phyloP scores from a whole-genome alignment of 2,329 filamentous ascomycete species.

The Trichoderma lentiforme region DNA sequence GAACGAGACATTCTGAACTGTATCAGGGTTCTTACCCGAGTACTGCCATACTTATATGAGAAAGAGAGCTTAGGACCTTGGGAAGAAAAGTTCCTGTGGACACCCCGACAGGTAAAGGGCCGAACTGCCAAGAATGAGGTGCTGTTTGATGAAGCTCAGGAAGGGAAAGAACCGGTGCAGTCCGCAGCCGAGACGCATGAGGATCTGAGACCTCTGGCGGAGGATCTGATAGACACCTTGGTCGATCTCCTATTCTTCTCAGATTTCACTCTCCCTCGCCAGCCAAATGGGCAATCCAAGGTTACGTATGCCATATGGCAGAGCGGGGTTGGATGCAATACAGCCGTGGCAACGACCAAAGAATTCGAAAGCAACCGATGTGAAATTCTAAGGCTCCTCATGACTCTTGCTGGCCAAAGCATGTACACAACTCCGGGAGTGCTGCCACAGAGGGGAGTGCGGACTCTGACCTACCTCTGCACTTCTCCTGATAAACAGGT shows the following conservation, averaged over 20 bases:
- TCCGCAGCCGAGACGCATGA: slow-evolving; percentile 64
- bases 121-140: slow-evolving; percentile 69
- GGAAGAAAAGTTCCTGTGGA: slow-evolving; percentile 96
- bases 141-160: slow-evolving; percentile 74
- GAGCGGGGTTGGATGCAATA: slow-evolving; percentile 94
- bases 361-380: slow-evolving; percentile 91
- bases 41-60: slow-evolving; percentile 91
- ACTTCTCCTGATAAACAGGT: slow-evolving; percentile 87
- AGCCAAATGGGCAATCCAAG: slow-evolving; percentile 69
- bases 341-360: slow-evolving; percentile 79
- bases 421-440: slow-evolving; percentile 85
- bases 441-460: slow-evolving; percentile 78
- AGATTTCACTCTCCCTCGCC: slow-evolving; percentile 78
- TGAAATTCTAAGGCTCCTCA: slow-evolving; percentile 80
- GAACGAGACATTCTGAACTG: slow-evolving; percentile 93
- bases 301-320: slow-evolving; percentile 96
- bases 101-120: slow-evolving; percentile 66
- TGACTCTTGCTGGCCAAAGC: slow-evolving; percentile 83
- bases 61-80: slow-evolving; percentile 75
- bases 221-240: slow-evolving; percentile 88
- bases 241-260: slow-evolving; percentile 88
- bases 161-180: slow-evolving; percentile 48
- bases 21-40: slow-evolving; percentile 81
- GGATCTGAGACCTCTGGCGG: slow-evolving; percentile 80
- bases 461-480: slow-evolving; percentile 82